A percentile compares a stretch with the other conserved stretches of the same genome.
phyloP scores from a whole-genome alignment of 345 rosid genomes.

The Eucalyptus guilfoylei region DNA sequence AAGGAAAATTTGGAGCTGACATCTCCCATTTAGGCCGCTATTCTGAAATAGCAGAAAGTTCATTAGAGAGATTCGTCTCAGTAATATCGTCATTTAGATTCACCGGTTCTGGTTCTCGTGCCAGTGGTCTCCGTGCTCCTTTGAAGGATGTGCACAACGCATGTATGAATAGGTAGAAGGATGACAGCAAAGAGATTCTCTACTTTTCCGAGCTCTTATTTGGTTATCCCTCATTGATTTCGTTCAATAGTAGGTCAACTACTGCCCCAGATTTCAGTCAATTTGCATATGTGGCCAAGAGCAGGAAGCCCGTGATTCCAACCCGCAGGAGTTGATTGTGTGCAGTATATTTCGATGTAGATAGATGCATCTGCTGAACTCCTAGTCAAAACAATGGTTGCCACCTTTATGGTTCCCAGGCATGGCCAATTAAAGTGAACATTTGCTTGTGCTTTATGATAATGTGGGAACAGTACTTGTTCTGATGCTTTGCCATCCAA shows the following conservation, averaged over 20 bases:
- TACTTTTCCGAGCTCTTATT: background rate
- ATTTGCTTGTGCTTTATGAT: background rate
- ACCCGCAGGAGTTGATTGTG: constrained; percentile 18
- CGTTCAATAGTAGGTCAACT: constrained; percentile 23
- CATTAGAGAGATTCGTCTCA: constrained; percentile 61
- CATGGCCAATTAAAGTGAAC: background rate
- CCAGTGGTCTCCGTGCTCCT: constrained; percentile 91
- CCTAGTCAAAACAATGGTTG: background rate
- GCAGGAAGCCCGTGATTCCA: constrained; percentile 4
- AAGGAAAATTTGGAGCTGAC: constrained; percentile 67
- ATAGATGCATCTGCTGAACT: background rate
- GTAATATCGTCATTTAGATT: constrained; percentile 55
- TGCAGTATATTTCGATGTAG: background rate
- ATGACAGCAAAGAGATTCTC: background rate
- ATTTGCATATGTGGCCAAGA: constrained; percentile 44
- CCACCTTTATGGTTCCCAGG: background rate
- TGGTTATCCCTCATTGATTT: background rate
- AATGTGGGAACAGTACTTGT: background rate
- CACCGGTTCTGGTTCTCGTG: constrained; percentile 61
- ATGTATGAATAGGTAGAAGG: constrained; percentile 28
- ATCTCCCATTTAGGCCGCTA: constrained; percentile 57
- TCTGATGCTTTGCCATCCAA: background rate
- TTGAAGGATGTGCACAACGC: constrained; percentile 50
- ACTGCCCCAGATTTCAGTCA: constrained; percentile 34
- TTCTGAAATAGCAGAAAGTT: constrained; percentile 72